Evolutionary conservation across 2,329 filamentous ascomycete genomes (phyloP), one percentile per base, ranked within the genome.

Genomic region (Byssoonygena ceratinophila): DNA sequence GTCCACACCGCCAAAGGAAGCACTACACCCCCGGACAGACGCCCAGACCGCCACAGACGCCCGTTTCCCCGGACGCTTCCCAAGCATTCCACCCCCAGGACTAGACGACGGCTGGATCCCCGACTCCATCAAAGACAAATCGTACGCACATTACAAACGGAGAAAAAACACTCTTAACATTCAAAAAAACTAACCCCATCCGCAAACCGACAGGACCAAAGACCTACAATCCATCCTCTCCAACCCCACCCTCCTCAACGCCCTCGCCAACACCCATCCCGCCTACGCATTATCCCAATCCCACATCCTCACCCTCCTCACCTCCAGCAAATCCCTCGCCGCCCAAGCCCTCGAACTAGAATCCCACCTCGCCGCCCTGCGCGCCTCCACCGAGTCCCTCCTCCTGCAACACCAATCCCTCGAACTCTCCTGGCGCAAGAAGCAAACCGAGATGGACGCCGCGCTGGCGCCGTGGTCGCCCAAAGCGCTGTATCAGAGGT

Each of bases 381-480:
- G 91, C 52, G 77, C 81, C 25, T 75, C 78, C 1, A 85, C 87
- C 0, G 88, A 94, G 64, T 84, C 87, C 2, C 84, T 90, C 54
- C 79, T 97, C 0, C 77, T 97, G 1, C 79, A 87, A 9, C 81
- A 92, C 20, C 86, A 91, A 61, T 86, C 87, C 1, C 79, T 96
- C 14, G 92, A 97, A 71, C 81, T 90, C n/a, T 84, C 91, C 63
- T 97, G 92, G 87, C 81, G 84, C 52, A 80, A 85, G 59, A 94
- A 92, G 68, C 87, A 97, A 68, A 76, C 80, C 1, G 88, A 92
- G 61, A 92, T 95, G 79, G 92, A 97, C 66, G 76, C 81, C 48
- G 88, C 87, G 5, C 73, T 97, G 55, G 80, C 82, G 32, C 86
- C 87, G 0, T 97, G 94, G 71, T 86, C 87, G 23, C 89, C 91